phyloP scores from a whole-genome alignment of 805 yeast species.

The Candida orba region DNA sequence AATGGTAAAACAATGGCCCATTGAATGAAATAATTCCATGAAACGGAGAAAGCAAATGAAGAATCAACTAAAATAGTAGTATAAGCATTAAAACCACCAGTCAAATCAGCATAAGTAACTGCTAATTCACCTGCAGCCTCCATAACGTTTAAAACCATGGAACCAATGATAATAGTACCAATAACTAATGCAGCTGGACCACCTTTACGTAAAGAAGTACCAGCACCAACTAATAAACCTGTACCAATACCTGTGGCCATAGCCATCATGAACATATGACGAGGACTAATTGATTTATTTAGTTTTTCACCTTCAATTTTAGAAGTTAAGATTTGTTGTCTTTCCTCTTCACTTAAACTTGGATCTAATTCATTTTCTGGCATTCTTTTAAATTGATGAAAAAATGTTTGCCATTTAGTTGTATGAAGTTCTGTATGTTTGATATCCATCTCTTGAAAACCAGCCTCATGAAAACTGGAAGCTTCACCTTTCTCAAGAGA shows the following conservation, averaged over 20 bases:
- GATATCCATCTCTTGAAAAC: conserved; percentile 14
- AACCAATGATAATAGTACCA: conserved; percentile 51
- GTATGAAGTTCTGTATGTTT: not conserved
- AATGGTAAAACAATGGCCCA: conserved; percentile 58
- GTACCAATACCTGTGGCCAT: conserved; percentile 83
- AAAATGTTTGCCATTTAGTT: conserved; percentile 24
- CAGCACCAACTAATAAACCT: conserved; percentile 55
- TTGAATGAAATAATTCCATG: conserved; percentile 57
- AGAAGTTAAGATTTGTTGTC: conserved; percentile 17
- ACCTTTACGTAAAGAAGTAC: conserved; percentile 36
- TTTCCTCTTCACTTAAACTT: conserved; percentile 35
- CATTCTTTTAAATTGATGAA: conserved; percentile 28
- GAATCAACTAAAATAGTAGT: conserved; percentile 50
- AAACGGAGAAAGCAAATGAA: conserved; percentile 50
- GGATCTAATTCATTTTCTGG: conserved; percentile 31
- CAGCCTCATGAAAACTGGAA: conserved; percentile 16
- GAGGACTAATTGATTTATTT: conserved; percentile 30
- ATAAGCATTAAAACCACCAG: conserved; percentile 60
- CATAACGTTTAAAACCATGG: conserved; percentile 51
- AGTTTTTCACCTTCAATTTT: conserved; percentile 27
- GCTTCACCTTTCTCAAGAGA: conserved; percentile 15
- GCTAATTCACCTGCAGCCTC: conserved; percentile 65
- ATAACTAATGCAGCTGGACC: conserved; percentile 46
- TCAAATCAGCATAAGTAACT: conserved; percentile 46
- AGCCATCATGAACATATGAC: conserved; percentile 73